A percentile compares a stretch with the other conserved stretches of the same genome.
Conservation (phyloP, 495 filamentous ascomycete species). For the Penicillium herquei region DNA sequence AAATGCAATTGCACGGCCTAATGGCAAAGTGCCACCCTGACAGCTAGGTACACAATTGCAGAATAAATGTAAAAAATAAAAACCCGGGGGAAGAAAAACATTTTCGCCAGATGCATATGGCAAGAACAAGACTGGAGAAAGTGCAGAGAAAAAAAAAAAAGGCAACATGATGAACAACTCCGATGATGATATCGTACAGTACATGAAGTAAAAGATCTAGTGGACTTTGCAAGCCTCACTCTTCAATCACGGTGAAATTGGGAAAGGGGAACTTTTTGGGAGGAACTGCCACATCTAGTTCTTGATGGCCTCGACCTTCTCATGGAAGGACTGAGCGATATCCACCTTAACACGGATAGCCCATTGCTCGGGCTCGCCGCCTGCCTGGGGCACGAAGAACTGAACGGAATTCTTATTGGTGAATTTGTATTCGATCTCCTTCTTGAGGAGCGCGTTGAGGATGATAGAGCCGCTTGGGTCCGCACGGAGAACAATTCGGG, state of each 20-base stretch:
- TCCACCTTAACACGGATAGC: constrained; percentile 60
- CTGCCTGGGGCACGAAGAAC: constrained; percentile 51
- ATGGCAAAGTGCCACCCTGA: not conserved
- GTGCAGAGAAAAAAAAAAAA: not conserved
- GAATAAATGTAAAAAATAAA: not conserved
- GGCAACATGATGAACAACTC: not conserved
- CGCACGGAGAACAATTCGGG: constrained; percentile 64
- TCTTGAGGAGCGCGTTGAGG: constrained; percentile 62
- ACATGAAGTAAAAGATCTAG: not conserved
- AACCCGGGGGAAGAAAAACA: not conserved
- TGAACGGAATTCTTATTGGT: constrained; percentile 52
- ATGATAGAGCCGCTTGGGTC: constrained; percentile 69
- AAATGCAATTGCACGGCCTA: not conserved
- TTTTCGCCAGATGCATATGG: not conserved
- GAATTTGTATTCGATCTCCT: constrained; percentile 55
- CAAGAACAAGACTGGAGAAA: not conserved
- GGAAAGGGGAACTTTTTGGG: not conserved
- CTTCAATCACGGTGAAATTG: not conserved
- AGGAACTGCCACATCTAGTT: constrained; percentile 9
- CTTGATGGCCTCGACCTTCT: constrained; percentile 21
- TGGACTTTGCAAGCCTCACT: not conserved
- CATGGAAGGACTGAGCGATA: constrained; percentile 43
- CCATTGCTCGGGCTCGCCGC: constrained; percentile 58
- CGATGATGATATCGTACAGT: constrained; percentile 2
- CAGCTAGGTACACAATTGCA: not conserved